Evolutionary conservation across 768 basidiomycete species (phyloP).

Genomic region (Xerocomellus intermedius): DNA sequence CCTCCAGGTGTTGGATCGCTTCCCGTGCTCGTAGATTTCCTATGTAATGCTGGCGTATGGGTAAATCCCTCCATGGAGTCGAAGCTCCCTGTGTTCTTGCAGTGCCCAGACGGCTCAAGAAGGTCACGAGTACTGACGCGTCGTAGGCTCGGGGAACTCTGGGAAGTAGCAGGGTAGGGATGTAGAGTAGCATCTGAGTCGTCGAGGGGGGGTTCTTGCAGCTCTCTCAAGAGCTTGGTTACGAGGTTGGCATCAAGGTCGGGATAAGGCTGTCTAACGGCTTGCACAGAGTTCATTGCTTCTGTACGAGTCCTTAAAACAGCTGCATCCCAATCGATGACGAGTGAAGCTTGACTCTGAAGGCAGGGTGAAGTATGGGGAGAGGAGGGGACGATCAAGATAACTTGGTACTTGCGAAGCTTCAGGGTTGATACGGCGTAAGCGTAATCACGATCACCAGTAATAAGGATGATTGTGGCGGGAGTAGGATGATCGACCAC

Average conservation of each 20-base stretch:
- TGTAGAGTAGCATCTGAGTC: no score
- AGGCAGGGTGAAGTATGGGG: conserved; percentile 43
- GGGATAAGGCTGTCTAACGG: no score
- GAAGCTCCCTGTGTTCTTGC: conserved; percentile 2
- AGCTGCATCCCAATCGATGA: conserved; percentile 49
- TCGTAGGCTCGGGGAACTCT: conserved; percentile 8
- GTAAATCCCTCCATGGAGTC: conserved; percentile 7
- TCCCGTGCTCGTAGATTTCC: conserved; percentile 7
- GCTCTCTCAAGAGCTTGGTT: no score
- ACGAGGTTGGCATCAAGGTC: no score
- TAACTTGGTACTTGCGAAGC: conserved; percentile 50
- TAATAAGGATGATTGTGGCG: conserved; percentile 58
- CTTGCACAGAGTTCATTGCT: conserved; percentile 1
- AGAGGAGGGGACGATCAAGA: conserved; percentile 49
- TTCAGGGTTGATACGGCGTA: conserved; percentile 59
- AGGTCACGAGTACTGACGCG: conserved; percentile 25
- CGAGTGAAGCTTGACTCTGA: conserved; percentile 52
- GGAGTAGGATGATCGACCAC: conserved; percentile 58
- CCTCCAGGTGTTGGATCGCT: conserved; percentile 6
- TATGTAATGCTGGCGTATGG: conserved; percentile 2
- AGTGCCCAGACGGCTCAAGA: conserved; percentile 17
- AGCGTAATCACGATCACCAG: conserved; percentile 65
- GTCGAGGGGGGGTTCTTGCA: no score
- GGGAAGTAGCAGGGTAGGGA: conserved; percentile 1
- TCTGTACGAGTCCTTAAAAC: conserved; percentile 35